These are phyloP conservation scores for Gnomoniopsis sp. DNA, from an alignment of 2,329 filamentous ascomycete species.

Conservation along the genomic window DNA sequence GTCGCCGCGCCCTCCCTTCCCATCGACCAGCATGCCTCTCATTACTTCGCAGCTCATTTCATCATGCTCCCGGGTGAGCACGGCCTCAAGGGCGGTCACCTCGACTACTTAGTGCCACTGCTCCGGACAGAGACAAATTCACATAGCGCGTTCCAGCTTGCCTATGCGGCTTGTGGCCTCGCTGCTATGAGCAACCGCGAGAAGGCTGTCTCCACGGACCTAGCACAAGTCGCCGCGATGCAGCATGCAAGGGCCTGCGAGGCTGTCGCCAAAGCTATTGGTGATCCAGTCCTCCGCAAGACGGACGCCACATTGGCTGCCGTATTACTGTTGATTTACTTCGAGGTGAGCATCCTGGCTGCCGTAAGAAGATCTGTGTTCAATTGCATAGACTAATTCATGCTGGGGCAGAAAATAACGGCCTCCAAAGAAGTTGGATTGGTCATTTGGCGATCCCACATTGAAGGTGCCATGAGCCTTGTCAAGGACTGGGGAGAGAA, in stretches of 20 bases:
- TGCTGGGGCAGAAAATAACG: constrained; percentile 37
- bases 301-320: constrained; percentile 56
- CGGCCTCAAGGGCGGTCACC: constrained; percentile 45
- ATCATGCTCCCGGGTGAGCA: constrained; percentile 50
- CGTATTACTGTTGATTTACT: constrained; percentile 57
- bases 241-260: constrained; percentile 54
- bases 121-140: constrained; percentile 39
- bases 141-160: constrained; percentile 47
- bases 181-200: constrained; percentile 54
- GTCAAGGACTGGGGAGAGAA: constrained; percentile 54
- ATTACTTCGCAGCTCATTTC: constrained; percentile 60
- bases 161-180: constrained; percentile 58
- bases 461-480: constrained; percentile 58
- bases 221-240: constrained; percentile 38
- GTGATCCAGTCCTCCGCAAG: constrained; percentile 44
- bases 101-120: constrained; percentile 57
- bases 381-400: neutral
- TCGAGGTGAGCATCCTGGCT: constrained; percentile 40
- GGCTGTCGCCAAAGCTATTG: constrained; percentile 49
- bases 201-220: constrained; percentile 29
- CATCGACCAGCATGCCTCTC: constrained; percentile 52
- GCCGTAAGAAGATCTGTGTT: neutral
- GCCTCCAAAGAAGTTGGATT: constrained; percentile 51
- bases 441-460: constrained; percentile 59
- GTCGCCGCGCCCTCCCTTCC: constrained; percentile 40